Evolutionary conservation across 75 land plant species (phyloP), one percentile per base, ranked within the genome.

Genomic region (Sequoia sempervirens): DNA sequence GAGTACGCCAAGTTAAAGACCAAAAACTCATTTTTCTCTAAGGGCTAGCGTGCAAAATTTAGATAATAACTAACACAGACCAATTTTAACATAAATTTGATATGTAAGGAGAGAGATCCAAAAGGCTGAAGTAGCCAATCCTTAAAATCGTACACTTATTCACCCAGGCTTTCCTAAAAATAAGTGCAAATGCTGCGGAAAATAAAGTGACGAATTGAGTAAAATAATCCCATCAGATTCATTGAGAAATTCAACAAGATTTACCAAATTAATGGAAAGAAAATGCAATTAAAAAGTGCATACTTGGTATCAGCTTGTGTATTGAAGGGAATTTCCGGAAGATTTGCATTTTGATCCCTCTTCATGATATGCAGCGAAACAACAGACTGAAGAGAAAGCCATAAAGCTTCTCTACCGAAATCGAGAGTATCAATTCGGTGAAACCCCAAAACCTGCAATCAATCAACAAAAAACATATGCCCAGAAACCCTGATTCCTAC

Each of bases 391-490:
- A 92, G 82, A 30, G 54, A 84, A 93, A 96, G 93, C 46, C 90
- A 86, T 50, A 93, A 94, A 80, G 91, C 83, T 36, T 94, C 83
- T 10, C 86, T 89, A 20, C 95, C 95, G 82, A 96, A 93, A 3
- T 89, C 81, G 15, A 95, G 95, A 36, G 86, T 84, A 66, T 96
- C 96, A 10, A 94, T 83, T 56, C 84, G 84, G 88, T 94, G 89
- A 85, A 96, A 96, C 66, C 98, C 98, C 37, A 94, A 72, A 20
- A 96, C 87, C 98, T 96, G 87, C 80, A 40, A 79, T 40, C 66
- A 56, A 18, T 18, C 61, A 56, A 4, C 23, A 56, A 56, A 17
- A 56, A 18, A 56, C 5, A 56, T 56, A 17, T 4, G 26, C n/a
- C 66, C 66, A 6, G 6, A 61, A 56, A 61, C 9, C 66, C 66